Evolutionary conservation across 805 yeast genomes (phyloP), one percentile per base, ranked within the genome.

Genomic region (Candida maesae): DNA sequence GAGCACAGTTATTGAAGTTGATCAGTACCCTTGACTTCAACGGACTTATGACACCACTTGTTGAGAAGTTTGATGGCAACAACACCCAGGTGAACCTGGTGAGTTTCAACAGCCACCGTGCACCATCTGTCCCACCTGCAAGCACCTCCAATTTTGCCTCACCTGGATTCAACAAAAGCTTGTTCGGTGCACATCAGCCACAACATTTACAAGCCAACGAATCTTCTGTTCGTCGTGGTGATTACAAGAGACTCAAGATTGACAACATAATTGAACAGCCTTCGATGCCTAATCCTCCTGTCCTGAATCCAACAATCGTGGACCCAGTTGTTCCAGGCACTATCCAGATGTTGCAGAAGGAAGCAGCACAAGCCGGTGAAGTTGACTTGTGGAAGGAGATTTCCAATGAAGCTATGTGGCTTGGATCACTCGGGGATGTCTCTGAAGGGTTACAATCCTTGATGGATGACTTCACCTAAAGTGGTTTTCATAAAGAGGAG

Each of bases 351-450:
- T 41, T 56, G 15, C 60, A 56, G 27, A 45, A 46, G 21, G 52
- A 46, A 18, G 58, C 63, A 16, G 52, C 63, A 2, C 65, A 65
- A n/a, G 59, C 65, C 14, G 56, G 62, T 4, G 82, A 77, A 47
- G 59, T 65, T 36, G 72, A 81, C 45, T 62, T 84, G 24, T 84
- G 95, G 95, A 80, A 77, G 54, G 90, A 84, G 47, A 80, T 84
- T 41, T 78, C 89, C 0, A 76, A 74, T 52, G 87, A 83, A 52
- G 90, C 90, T 0, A 79, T 76, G 50, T 84, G 95, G 95, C 41
- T 57, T 16, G 50, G 43, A 9, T 47, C 58, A 2, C 60, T 84
- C 41, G 74, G 73, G 42, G 76, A 68, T 34, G 62, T 59, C 14
- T 64, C 65, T 16, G 69, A 65, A 27, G 74, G 68, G 35, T 60